These are phyloP conservation scores for Pueraria montana DNA, from an alignment of 306 rosid genomes.

Conservation along the genomic window DNA sequence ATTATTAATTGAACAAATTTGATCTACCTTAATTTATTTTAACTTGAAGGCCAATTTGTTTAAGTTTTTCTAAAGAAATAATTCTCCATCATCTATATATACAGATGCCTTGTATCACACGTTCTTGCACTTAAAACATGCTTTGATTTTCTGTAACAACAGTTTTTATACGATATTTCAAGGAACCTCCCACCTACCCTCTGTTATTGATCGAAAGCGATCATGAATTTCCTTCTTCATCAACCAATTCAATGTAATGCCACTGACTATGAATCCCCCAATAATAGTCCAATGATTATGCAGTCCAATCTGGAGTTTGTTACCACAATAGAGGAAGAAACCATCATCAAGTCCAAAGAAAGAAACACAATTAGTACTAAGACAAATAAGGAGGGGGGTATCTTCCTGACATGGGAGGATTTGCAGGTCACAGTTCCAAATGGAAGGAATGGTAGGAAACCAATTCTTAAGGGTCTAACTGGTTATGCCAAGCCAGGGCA, in stretches of 20 bases:
- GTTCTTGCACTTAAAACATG: neutral
- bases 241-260: neutral
- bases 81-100: too few relatives aligned
- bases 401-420: conserved; percentile 47
- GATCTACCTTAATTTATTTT: too few relatives aligned
- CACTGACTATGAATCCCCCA: neutral
- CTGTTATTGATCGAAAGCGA: neutral
- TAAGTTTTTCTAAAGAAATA: too few relatives aligned
- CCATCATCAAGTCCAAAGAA: neutral
- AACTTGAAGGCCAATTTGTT: too few relatives aligned
- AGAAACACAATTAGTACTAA: neutral
- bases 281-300: neutral
- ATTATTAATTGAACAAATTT: too few relatives aligned
- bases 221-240: neutral
- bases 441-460: conserved; percentile 45
- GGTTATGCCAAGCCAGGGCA: conserved; percentile 62
- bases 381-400: neutral
- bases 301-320: neutral
- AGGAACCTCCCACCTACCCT: neutral
- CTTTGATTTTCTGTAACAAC: neutral
- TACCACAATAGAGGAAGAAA: neutral
- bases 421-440: conserved; percentile 36
- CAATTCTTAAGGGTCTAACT: conserved; percentile 58
- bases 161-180: neutral
- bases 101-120: neutral